Evolutionary conservation across 2,329 filamentous ascomycete genomes (phyloP).

Genomic region (Cytospora piceae): DNA sequence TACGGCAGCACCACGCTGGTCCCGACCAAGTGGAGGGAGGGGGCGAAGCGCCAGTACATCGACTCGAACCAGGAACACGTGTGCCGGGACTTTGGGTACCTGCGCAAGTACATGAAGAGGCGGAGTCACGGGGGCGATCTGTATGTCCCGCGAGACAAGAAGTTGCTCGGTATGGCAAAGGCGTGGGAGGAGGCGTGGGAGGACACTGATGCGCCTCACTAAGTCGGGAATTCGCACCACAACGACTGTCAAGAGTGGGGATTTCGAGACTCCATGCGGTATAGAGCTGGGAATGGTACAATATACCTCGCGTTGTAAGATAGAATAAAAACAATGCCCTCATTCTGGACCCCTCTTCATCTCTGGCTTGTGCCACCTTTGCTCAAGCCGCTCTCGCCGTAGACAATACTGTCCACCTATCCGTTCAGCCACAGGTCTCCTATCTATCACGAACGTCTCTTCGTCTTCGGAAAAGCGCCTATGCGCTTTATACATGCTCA

Average conservation of each 20-base stretch:
- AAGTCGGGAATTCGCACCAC: neutral
- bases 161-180: slow-evolving; percentile 22
- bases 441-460: too few species aligned
- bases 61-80: slow-evolving; percentile 35
- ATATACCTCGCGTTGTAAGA: neutral
- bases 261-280: rapidly evolving
- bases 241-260: too few species aligned
- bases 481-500: too few species aligned
- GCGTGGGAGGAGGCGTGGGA: slow-evolving; percentile 21
- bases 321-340: neutral
- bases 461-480: too few species aligned
- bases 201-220: slow-evolving; percentile 16
- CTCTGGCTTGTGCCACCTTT: too few species aligned
- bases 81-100: slow-evolving; percentile 31
- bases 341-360: neutral
- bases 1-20: slow-evolving; percentile 33
- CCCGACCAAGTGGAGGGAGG: slow-evolving; percentile 30
- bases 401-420: too few species aligned
- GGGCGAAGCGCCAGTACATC: slow-evolving; percentile 32
- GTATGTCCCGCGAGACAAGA: slow-evolving; percentile 22
- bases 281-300: neutral
- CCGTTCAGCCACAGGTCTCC: too few species aligned
- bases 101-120: slow-evolving; percentile 22
- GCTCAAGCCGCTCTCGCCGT: too few species aligned
- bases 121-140: slow-evolving; percentile 22